These are phyloP conservation scores for Fusarium praegraminearum DNA, from an alignment of 2,329 filamentous ascomycete genomes.

Conservation along the genomic window DNA sequence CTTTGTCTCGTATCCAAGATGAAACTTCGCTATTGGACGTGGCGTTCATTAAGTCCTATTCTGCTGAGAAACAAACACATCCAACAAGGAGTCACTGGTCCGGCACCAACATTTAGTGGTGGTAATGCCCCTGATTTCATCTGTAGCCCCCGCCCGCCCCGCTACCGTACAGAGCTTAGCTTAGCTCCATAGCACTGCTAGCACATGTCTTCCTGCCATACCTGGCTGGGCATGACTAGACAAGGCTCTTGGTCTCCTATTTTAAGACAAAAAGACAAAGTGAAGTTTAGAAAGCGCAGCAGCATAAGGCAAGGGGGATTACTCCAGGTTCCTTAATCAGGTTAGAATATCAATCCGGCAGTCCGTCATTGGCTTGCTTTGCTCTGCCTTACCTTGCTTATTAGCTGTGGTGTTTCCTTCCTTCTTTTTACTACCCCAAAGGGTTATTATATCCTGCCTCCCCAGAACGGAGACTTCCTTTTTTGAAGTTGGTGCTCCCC, in stretches of 20 bases:
- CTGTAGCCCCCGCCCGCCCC: constrained; percentile 17
- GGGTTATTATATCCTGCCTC: constrained; percentile 24
- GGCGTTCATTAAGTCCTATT: background rate
- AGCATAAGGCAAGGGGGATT: constrained; percentile 14
- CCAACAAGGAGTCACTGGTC: constrained; percentile 17
- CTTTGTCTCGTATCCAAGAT: constrained; percentile 7
- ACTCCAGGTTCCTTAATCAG: constrained; percentile 7
- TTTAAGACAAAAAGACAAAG: constrained; percentile 16
- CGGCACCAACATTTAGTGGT: background rate
- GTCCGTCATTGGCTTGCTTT: background rate
- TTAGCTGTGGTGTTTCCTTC: constrained; percentile 19
- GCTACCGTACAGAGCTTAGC: constrained; percentile 9
- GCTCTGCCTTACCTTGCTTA: background rate
- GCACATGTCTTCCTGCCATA: constrained; percentile 38
- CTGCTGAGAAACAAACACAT: constrained; percentile 17
- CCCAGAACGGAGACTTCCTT: constrained; percentile 36
- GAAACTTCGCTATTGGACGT: background rate
- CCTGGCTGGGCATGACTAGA: constrained; percentile 16
- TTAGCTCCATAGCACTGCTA: background rate
- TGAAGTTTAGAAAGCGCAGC: background rate
- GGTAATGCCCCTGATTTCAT: constrained; percentile 26
- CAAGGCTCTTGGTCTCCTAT: constrained; percentile 18
- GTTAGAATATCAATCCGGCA: background rate
- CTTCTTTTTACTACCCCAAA: constrained; percentile 20
- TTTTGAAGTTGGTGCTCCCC: constrained; percentile 34